Base-by-base conservation (phyloP, 371 early-diverging fungal genomes). In the Umbelopsis sp. region DNA sequence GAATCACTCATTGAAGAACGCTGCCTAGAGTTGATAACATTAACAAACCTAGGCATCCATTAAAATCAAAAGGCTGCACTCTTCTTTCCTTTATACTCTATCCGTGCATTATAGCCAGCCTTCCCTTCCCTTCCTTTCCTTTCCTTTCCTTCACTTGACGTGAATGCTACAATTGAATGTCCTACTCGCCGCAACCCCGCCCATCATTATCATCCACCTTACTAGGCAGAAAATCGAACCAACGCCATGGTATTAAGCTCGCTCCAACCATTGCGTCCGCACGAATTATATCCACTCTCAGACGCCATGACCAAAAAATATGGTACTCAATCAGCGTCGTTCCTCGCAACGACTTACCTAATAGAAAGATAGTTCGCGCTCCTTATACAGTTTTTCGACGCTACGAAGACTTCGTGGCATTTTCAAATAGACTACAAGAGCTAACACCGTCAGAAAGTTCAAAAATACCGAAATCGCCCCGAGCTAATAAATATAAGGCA, bases 361-460 rank as follows among this genome's bases (percentile, higher is more conserved):
- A 64, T 24, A 66, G 46, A 37, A 37, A 68, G 11, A 29, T 65
- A 3, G 14, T 63, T 20, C 70, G 75, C 12, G 67, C 69, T 6
- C 63, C 71, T 9, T 76, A 76, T 35, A 76, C 69, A n/a, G 72
- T 76, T n/a, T 37, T 69, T 35, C 76, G 76, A 20, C 72, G 73
- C 7, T 76, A 76, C 41, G 73, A 76, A 44, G 76, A 76, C 41
- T 76, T 70, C 52, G 41, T 63, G 3, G 71, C 69, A 50, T 73
- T 76, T 41, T 65, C 69, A 14, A 71, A 71, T 29, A 66, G 52
- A 7, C 65, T 76, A 16, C 67, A 69, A 20, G 72, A 76, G 45
- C 14, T 12, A 22, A 22, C 48, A 9, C 32, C 35, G 14, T 50
- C 48, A n/a, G 48, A 29, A 32, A 65, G 51, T 24, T 37, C 29